Conservation (phyloP, 768 basidiomycete genomes). For the Coprinopsis strossmayeri region DNA sequence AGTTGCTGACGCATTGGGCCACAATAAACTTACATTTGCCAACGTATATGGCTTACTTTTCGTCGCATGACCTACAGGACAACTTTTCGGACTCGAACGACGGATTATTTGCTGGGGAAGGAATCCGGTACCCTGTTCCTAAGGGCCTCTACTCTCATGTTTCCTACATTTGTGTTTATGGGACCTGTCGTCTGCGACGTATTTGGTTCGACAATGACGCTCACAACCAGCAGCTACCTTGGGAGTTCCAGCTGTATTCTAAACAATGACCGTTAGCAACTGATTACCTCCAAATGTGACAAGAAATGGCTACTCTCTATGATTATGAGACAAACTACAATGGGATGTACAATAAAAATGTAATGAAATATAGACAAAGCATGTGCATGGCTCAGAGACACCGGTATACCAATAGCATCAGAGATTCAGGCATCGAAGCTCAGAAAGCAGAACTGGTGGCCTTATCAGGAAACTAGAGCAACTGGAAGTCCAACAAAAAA, state of each 20-base stretch:
- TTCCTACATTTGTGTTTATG: conserved; percentile 70
- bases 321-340: no score
- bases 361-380: no score
- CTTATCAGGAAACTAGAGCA: no score
- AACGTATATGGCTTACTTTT: conserved; percentile 54
- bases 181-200: conserved; percentile 68
- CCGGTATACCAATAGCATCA: no score
- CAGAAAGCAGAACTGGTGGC: no score
- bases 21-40: conserved; percentile 59
- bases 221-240: conserved; percentile 48
- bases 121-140: conserved; percentile 29
- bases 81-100: not conserved
- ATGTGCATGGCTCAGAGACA: no score
- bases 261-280: no score
- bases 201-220: conserved; percentile 68
- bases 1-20: conserved; percentile 62
- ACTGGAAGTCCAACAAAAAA: no score
- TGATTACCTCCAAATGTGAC: no score
- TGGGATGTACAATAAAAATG: no score
- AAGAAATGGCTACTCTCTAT: no score
- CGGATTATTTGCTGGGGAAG: not conserved
- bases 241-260: conserved; percentile 70
- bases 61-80: conserved; percentile 19
- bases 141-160: conserved; percentile 56
- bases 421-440: no score